A percentile compares a stretch with the other conserved stretches of the same genome.
phyloP scores from a whole-genome alignment of 306 rosid genomes.

The Dalbergia cultrata region DNA sequence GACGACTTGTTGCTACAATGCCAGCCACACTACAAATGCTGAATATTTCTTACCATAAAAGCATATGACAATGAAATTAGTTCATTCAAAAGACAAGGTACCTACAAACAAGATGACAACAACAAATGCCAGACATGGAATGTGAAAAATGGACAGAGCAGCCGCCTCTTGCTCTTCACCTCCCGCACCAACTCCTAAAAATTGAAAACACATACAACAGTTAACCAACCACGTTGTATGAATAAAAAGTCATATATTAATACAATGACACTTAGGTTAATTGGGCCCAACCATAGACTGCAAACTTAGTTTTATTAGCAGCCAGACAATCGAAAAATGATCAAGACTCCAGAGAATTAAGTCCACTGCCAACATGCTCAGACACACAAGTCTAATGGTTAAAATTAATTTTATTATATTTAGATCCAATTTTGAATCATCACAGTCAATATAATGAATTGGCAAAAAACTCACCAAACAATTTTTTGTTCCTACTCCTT shows the following conservation, averaged over 20 bases:
- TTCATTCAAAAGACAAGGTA: slow-evolving; percentile 65
- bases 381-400: not conserved
- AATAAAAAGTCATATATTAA: slow-evolving; percentile 10
- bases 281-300: not conserved
- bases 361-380: slow-evolving; percentile 4
- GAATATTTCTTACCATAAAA: slow-evolving; percentile 27
- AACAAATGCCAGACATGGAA: slow-evolving; percentile 76
- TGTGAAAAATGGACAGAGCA: slow-evolving; percentile 71
- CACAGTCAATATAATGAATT: not conserved
- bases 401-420: not conserved
- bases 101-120: slow-evolving; percentile 93
- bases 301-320: slow-evolving; percentile 3
- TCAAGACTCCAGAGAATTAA: slow-evolving; percentile 10
- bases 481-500: not conserved
- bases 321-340: not conserved
- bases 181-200: slow-evolving; percentile 92
- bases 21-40: slow-evolving; percentile 26
- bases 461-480: slow-evolving; percentile 11
- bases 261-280: not conserved
- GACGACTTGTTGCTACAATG: slow-evolving; percentile 12
- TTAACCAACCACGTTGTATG: not conserved
- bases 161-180: slow-evolving; percentile 86
- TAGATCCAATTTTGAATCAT: slow-evolving; percentile 16
- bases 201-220: slow-evolving; percentile 24
- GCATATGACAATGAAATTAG: slow-evolving; percentile 42